phyloP scores from a whole-genome alignment of 306 rosid genomes.

The Fragaria vesca region DNA sequence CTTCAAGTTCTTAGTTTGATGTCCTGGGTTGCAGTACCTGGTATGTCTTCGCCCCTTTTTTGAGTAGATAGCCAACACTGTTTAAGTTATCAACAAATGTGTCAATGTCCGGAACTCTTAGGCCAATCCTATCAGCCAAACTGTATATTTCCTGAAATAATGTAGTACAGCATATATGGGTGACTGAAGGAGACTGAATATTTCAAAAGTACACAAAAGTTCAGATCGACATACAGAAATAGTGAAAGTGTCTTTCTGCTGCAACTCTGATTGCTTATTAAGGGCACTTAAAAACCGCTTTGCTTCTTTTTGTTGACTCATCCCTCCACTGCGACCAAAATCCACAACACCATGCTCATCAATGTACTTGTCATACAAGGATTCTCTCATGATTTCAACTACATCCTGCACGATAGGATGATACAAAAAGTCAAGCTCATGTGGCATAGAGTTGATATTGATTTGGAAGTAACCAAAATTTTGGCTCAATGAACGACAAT shows the following conservation, averaged over 20 bases:
- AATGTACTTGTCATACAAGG: slow-evolving; percentile 83
- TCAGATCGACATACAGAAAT: slow-evolving; percentile 50
- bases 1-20: not conserved
- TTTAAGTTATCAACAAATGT: slow-evolving; percentile 77
- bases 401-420: slow-evolving; percentile 68
- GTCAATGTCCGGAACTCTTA: slow-evolving; percentile 86
- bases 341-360: slow-evolving; percentile 92
- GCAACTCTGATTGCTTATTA: slow-evolving; percentile 84
- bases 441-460: slow-evolving; percentile 10
- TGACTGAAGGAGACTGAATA: slow-evolving; percentile 16
- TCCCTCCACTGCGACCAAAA: slow-evolving; percentile 96
- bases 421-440: slow-evolving; percentile 16
- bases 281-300: slow-evolving; percentile 89
- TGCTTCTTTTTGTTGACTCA: slow-evolving; percentile 98
- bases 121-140: slow-evolving; percentile 78
- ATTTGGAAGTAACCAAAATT: slow-evolving; percentile 12
- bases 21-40: slow-evolving; percentile 49
- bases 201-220: slow-evolving; percentile 8
- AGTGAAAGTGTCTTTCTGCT: slow-evolving; percentile 79
- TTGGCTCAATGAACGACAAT: not conserved
- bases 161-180: not conserved
- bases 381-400: slow-evolving; percentile 96
- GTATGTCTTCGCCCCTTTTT: slow-evolving; percentile 85
- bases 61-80: slow-evolving; percentile 75
- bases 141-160: slow-evolving; percentile 82